These are phyloP conservation scores for Metschnikowia peoriensis DNA, from an alignment of 805 yeast species.

Conservation along the genomic window DNA sequence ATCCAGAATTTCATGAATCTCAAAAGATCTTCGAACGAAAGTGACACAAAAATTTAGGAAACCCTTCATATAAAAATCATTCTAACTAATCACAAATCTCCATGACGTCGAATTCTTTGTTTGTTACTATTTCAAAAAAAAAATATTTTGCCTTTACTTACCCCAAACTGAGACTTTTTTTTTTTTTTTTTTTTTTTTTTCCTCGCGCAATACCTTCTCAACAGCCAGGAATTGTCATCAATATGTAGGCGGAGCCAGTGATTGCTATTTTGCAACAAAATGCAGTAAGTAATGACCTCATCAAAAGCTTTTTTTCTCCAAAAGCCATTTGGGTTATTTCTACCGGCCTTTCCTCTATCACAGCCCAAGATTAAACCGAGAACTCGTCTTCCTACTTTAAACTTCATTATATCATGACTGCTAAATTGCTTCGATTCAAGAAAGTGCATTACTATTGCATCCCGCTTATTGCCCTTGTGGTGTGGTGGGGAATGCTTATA, in stretches of 20 bases:
- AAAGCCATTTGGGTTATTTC: background rate
- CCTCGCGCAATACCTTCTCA: background rate
- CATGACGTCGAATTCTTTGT: no score
- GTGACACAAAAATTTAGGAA: no score
- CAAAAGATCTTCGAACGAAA: no score
- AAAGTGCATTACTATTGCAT: constrained; percentile 51
- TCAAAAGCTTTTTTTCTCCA: background rate
- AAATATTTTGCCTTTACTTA: no score
- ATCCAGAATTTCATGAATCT: no score
- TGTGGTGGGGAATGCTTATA: constrained; percentile 91
- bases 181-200: background rate
- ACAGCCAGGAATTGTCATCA: background rate
- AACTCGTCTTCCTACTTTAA: background rate
- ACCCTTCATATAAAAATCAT: no score
- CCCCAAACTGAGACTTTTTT: background rate
- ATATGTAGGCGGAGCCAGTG: constrained; percentile 3
- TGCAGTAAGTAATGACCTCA: background rate
- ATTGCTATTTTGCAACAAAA: background rate
- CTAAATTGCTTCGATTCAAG: constrained; percentile 30
- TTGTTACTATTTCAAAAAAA: no score
- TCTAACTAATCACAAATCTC: no score
- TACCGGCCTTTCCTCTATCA: background rate
- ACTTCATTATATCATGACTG: constrained; percentile 6
- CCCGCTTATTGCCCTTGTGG: constrained; percentile 63
- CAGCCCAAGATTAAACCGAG: background rate